phyloP scores from a whole-genome alignment of 2,329 filamentous ascomycete species.

The Penicillium sp. region DNA sequence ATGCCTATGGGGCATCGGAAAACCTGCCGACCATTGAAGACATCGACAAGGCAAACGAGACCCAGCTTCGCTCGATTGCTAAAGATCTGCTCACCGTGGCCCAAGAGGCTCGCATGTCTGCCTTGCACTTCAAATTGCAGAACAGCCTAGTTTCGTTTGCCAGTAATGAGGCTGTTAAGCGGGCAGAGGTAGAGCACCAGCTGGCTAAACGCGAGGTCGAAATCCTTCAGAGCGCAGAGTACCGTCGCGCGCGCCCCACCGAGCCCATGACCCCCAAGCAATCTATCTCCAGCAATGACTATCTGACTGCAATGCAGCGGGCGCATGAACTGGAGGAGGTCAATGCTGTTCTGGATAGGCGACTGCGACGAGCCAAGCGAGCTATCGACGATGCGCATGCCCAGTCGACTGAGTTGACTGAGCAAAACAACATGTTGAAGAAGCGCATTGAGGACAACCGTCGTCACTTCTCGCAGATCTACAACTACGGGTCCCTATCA shows the following conservation, averaged over 20 bases:
- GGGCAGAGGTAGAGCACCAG: conserved; percentile 86
- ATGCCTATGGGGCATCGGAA: conserved; percentile 43
- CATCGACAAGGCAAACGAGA: conserved; percentile 52
- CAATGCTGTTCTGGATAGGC: conserved; percentile 62
- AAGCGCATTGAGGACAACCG: conserved; percentile 86
- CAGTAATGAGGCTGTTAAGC: conserved; percentile 79
- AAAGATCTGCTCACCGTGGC: conserved; percentile 55
- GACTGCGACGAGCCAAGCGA: conserved; percentile 72
- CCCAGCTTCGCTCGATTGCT: conserved; percentile 56
- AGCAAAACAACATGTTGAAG: conserved; percentile 75
- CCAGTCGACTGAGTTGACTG: conserved; percentile 66
- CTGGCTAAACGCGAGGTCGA: conserved; percentile 89
- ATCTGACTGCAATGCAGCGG: conserved; percentile 60
- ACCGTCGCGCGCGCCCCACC: conserved; percentile 62
- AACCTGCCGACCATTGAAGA: conserved; percentile 52
- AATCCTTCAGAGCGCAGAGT: conserved; percentile 73
- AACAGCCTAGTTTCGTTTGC: conserved; percentile 82
- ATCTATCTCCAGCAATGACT: conserved; percentile 45
- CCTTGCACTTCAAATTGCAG: conserved; percentile 87
- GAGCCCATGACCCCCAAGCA: conserved; percentile 35
- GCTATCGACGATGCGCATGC: conserved; percentile 77
- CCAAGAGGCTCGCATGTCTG: conserved; percentile 75
- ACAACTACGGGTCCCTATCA: conserved; percentile 69
- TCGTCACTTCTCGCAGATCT: conserved; percentile 78
- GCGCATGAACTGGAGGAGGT: conserved; percentile 68